Base-by-base conservation (phyloP, 2,329 filamentous ascomycete genomes). In the Fusarium pseudoanthophilum region DNA sequence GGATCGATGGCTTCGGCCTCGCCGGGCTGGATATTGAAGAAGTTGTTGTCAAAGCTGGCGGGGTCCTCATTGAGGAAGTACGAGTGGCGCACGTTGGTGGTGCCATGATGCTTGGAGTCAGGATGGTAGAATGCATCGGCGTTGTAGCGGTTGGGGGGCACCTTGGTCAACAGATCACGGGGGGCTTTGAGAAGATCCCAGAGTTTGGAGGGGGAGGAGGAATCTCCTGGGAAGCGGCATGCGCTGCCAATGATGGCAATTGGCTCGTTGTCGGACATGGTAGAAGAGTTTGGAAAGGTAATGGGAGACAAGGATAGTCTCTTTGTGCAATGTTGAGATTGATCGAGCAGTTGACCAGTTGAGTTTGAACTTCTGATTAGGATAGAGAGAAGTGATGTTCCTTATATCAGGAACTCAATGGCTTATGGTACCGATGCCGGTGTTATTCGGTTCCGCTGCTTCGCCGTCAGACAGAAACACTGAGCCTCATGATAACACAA, bases 181-280 rank as follows among this genome's bases (percentile, higher is more conserved):
- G 37, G 53, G 0, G 26, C 0, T 0, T 48, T 32, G 21, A 65
- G 45, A 2, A 65, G 48, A 34, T 65, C 39, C 62, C 56, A 65
- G 11, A 65, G 40, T 1, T 53, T 48, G 5, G 62, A 60, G 8
- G 62, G 62, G 68, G 72, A 78, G 14, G 65, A 78, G 1, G 79
- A 76, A 11, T 73, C 77, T 4, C 83, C 83, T 0, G 83, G 80
- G 26, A 84, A 83, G 46, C 83, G 80, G 69, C 82, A 84, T 5
- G 76, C 81, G 30, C 60, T 81, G 45, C 84, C 83, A 46, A 85
- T 76, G 39, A 85, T 75, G 20, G 83, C 84, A 60, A 85, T 84
- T 45, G 83, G 82, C 56, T 82, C 80, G 32, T 37, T 53, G 16
- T 36, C 16, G 20, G 48, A 52, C 48, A 52, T 52, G 48, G 10